phyloP scores from a whole-genome alignment of 306 rosid genomes.

The Rubus parviflorus region DNA sequence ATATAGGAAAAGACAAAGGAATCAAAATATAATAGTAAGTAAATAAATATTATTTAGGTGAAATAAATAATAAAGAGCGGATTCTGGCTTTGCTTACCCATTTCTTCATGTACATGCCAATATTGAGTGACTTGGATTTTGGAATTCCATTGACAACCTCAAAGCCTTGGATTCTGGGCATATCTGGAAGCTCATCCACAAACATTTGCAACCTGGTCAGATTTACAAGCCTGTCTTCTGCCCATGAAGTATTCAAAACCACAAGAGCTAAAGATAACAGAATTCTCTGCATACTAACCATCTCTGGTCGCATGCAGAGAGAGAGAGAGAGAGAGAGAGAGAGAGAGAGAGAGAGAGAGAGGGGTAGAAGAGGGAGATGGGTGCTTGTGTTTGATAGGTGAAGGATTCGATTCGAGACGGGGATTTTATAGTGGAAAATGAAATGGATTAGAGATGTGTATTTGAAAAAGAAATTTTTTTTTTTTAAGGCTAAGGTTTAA shows the following conservation, averaged over 20 bases:
- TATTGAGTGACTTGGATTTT: constrained; percentile 46
- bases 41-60: not conserved
- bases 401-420: not conserved
- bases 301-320: not conserved
- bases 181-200: constrained; percentile 65
- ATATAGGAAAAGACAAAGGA: not conserved
- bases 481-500: not conserved
- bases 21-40: not conserved
- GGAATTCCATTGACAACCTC: constrained; percentile 39
- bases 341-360: not conserved
- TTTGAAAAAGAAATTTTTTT: not conserved
- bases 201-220: constrained; percentile 51
- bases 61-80: not conserved
- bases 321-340: not conserved
- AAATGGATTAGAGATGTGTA: not conserved
- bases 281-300: not conserved
- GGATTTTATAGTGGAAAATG: not conserved
- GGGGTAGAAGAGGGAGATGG: not conserved
- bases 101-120: constrained; percentile 77
- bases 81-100: constrained; percentile 45
- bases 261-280: not conserved
- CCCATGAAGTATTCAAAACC: constrained; percentile 20
- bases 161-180: constrained; percentile 57
- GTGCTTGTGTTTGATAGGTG: not conserved
- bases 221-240: constrained; percentile 36